Conservation (phyloP, 257 asterid genomes). For the Mentha longifolia region DNA sequence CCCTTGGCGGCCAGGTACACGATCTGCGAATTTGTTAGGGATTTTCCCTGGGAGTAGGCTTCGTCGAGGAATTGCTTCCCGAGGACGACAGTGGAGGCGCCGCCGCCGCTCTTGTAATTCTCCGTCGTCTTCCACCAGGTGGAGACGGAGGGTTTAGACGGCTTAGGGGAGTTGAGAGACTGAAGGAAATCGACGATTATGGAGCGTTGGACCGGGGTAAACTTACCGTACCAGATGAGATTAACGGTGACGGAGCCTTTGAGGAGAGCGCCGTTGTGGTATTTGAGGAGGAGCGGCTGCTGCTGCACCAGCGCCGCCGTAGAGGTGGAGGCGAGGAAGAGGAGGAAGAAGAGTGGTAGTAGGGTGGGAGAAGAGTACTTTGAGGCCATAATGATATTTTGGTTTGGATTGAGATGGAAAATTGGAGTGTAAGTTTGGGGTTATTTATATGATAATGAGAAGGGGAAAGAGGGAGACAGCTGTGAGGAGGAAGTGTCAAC, state of each 20-base stretch:
- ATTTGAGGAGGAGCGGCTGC: constrained; percentile 60
- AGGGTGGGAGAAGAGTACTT: constrained; percentile 40
- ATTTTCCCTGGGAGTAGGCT: constrained; percentile 56
- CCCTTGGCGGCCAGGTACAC: constrained; percentile 62
- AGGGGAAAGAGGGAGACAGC: constrained; percentile 47
- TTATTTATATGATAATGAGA: constrained; percentile 35
- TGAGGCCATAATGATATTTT: constrained; percentile 30
- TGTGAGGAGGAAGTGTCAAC: constrained; percentile 45
- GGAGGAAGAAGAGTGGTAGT: constrained; percentile 17
- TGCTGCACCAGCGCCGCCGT: constrained; percentile 60
- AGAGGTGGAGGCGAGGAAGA: constrained; percentile 38
- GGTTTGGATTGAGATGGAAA: neutral
- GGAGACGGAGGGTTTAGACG: constrained; percentile 54
- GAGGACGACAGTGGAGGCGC: constrained; percentile 43
- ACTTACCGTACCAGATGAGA: constrained; percentile 71
- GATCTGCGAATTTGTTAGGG: constrained; percentile 50
- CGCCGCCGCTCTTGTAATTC: constrained; percentile 59
- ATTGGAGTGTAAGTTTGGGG: neutral
- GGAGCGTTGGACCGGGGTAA: constrained; percentile 63
- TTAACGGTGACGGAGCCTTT: constrained; percentile 63
- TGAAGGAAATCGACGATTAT: constrained; percentile 65
- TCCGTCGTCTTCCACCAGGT: constrained; percentile 75
- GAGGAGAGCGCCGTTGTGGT: constrained; percentile 63
- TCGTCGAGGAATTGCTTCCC: constrained; percentile 71
- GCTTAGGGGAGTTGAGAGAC: constrained; percentile 43